These are phyloP conservation scores for Trichophyton verrucosum DNA, from an alignment of 2,329 filamentous ascomycete species.

Conservation along the genomic window DNA sequence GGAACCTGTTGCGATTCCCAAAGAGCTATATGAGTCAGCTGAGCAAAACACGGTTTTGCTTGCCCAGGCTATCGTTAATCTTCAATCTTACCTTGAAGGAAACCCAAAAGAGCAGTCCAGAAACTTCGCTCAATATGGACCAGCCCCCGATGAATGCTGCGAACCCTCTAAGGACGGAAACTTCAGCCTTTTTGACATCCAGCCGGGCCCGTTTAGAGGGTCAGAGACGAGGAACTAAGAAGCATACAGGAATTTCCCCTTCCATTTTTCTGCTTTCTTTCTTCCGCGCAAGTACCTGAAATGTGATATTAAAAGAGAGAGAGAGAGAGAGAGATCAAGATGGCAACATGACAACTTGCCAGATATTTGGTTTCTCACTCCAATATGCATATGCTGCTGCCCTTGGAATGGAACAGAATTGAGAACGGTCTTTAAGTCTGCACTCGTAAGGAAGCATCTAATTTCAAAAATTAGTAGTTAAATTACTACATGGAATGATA, in stretches of 20 bases:
- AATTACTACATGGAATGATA: neutral
- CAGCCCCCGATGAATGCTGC: conserved; percentile 6
- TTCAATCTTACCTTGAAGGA: conserved; percentile 10
- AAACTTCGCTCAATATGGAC: conserved; percentile 12
- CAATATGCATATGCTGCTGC: neutral
- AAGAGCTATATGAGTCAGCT: neutral
- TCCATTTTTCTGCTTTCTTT: no score
- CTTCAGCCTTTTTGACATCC: conserved; percentile 8
- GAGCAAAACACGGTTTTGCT: conserved; percentile 10
- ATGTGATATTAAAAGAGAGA: neutral
- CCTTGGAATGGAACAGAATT: neutral
- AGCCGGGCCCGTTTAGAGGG: neutral
- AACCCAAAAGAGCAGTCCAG: conserved; percentile 3
- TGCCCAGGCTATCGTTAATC: conserved; percentile 10
- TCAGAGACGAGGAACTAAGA: neutral
- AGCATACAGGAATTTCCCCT: neutral
- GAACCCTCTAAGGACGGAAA: conserved; percentile 6
- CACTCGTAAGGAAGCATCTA: neutral
- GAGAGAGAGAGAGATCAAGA: neutral
- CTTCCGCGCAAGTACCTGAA: neutral
- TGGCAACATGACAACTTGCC: neutral
- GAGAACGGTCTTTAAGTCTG: neutral
- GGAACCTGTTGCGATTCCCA: neutral
- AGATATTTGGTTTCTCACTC: neutral
- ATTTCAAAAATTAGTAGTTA: neutral